Evolutionary conservation across 192 early-diverging fungal species (phyloP), one percentile per base, ranked within the genome.

Genomic region (Phlyctochytrium planicorne): DNA sequence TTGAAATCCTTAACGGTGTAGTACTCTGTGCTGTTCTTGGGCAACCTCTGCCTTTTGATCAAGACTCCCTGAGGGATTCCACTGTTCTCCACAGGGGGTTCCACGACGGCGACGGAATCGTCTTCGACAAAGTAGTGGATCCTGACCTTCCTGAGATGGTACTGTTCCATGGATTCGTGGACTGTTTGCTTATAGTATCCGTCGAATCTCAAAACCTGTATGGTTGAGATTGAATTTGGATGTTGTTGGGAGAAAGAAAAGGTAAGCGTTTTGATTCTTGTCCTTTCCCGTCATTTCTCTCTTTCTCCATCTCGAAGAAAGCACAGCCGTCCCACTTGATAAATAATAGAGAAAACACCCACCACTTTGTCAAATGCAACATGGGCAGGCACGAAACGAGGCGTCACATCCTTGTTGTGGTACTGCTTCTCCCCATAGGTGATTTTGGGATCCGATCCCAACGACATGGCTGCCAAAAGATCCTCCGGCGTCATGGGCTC

Each of bases 291-390:
- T n/a, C n/a, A n/a, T n/a, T n/a, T n/a, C n/a, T n/a, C n/a, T n/a
- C n/a, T n/a, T n/a, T n/a, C n/a, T n/a, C n/a, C n/a, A n/a, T n/a
- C n/a, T n/a, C n/a, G n/a, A n/a, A n/a, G n/a, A n/a, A n/a, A n/a
- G n/a, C n/a, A n/a, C n/a, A n/a, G n/a, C n/a, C n/a, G n/a, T n/a
- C n/a, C n/a, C n/a, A n/a, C n/a, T n/a, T n/a, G n/a, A n/a, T n/a
- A n/a, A n/a, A n/a, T n/a, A n/a, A n/a, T 0, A 71, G 40, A 74
- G 10, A 60, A 25, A 23, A 25, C 16, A 78, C 82, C 3, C 60
- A 85, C 84, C 57, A 85, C 82, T 82, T 87, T 87, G 67, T 87
- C 86, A 70, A 85, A 85, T 10, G 75, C 78, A 6, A 87, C 86
- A 70, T 81, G 82, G 1, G 83, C 81, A 0, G 86, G 86, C 0